These are phyloP conservation scores for Mitragyna speciosa DNA, from an alignment of 257 asterid genomes.

Conservation along the genomic window DNA sequence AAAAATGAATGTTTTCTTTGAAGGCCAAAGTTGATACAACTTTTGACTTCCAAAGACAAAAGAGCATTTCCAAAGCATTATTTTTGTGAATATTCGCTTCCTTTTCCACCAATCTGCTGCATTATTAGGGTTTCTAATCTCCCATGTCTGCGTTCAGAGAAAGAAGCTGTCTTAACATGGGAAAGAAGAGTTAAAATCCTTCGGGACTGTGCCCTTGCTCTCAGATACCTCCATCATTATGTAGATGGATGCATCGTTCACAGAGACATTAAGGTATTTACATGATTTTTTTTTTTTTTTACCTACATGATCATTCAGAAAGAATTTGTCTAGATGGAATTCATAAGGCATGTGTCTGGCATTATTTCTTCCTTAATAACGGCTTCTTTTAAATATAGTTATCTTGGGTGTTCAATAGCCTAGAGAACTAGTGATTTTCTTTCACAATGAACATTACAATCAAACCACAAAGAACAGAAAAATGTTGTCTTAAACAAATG, in stretches of 20 bases:
- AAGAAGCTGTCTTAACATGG: constrained; percentile 62
- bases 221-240: constrained; percentile 65
- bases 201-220: constrained; percentile 72
- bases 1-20: neutral
- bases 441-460: neutral
- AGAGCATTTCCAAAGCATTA: neutral
- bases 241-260: constrained; percentile 77
- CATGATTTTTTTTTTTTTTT: neutral
- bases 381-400: neutral
- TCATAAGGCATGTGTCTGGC: neutral
- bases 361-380: neutral
- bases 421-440: neutral
- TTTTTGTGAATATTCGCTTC: neutral
- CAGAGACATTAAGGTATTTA: constrained; percentile 72
- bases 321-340: neutral
- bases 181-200: constrained; percentile 62
- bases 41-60: neutral
- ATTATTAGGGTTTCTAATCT: neutral
- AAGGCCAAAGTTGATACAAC: neutral
- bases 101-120: neutral
- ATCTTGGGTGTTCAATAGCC: neutral
- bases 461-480: neutral
- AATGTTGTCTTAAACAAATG: neutral
- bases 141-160: constrained; percentile 38
- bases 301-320: neutral